Base-by-base conservation (phyloP, 331 rosid genomes). In the Malus hybrid region DNA sequence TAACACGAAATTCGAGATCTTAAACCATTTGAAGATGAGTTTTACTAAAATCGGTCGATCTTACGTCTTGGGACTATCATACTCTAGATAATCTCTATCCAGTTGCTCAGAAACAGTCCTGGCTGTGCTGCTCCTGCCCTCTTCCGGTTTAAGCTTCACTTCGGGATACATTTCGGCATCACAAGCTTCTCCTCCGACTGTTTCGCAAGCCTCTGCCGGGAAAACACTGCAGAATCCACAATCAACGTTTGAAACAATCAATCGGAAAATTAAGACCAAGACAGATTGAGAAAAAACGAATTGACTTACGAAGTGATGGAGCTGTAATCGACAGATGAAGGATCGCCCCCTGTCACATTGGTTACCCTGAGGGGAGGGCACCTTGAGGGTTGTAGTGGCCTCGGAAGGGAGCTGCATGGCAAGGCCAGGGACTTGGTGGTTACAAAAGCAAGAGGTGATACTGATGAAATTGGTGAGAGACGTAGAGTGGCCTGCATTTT, bases 161-260 rank as follows among this genome's bases (percentile, higher is more conserved):
- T 91, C 98, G 59, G 96, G 98, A 74, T 85, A 85, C 68, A 91
- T 85, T 44, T 93, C 85, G 8, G 79, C 96, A 70, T 73, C 85
- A 79, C 98, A 93, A 15, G 98, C 93, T 15, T 93, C 98, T 61
- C 96, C 98, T 65, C 98, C 98, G 42, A 93, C 22, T 0, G 97
- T 93, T 63, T 93, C 98, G 9, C 98, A 93, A n/a, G 98, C 97
- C 83, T 93, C 97, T 6, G 92, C 97, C 24, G 96, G 98, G 69
- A 93, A 93, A 77, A 91, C 97, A 63, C 97, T 93, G 81, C 24
- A 66, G 10, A 9, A 5, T 59, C 27, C 59, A 72, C 29, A 44
- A 59, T 39, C 6, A 24, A 13, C 7, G 15, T 10, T 44, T 11
- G 50, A 44, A 44, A 44, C 15, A 44, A 44, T 11, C 50, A 0